phyloP scores from a whole-genome alignment of 2,329 filamentous ascomycete genomes.

The Pseudogymnoascus sp. region DNA sequence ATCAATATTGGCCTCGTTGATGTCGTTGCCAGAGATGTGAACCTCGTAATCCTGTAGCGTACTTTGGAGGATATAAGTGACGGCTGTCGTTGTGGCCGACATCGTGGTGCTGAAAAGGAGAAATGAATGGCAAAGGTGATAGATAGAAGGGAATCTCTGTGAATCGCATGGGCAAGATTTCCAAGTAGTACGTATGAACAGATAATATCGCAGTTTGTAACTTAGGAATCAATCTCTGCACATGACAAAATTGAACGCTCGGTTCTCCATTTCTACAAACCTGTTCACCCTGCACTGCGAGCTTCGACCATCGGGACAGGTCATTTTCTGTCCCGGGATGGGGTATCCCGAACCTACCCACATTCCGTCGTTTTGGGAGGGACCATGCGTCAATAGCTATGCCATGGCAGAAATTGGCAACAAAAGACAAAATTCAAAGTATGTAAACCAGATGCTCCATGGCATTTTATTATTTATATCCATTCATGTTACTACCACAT shows the following conservation, averaged over 20 bases:
- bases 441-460: neutral
- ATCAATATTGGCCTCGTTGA: neutral
- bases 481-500: neutral
- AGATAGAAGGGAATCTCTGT: neutral
- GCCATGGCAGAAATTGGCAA: neutral
- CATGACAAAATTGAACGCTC: neutral
- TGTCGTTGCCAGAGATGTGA: conserved; percentile 33
- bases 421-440: neutral
- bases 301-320: neutral
- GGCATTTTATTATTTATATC: neutral
- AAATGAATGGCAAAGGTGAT: neutral
- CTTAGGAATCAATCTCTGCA: neutral
- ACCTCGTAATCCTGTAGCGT: conserved; percentile 40
- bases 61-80: neutral
- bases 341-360: neutral
- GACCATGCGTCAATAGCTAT: neutral
- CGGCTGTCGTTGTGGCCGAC: conserved; percentile 8
- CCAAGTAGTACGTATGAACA: neutral
- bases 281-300: neutral
- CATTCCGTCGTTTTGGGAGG: neutral
- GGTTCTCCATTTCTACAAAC: neutral
- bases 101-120: neutral
- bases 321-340: neutral
- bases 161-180: neutral
- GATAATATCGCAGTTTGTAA: neutral